Conservation (phyloP, 805 yeast genomes). For the Kodamaea hsintzibuensis region DNA sequence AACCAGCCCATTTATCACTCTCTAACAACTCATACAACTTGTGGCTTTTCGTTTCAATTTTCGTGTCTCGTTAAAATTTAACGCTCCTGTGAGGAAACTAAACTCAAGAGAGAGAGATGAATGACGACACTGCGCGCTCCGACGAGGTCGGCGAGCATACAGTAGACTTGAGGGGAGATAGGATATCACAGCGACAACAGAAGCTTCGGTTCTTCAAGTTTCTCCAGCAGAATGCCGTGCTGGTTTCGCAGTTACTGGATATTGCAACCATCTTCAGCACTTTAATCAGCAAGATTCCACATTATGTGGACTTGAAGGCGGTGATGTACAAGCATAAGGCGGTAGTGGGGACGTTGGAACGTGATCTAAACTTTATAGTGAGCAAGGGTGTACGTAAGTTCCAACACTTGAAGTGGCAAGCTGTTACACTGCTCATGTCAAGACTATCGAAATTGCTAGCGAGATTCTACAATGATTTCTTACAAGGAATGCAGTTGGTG, state of each 20-base stretch:
- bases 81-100: background rate
- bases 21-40: background rate
- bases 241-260: constrained; percentile 20
- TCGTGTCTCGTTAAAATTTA: background rate
- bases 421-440: background rate
- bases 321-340: constrained; percentile 27
- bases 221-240: background rate
- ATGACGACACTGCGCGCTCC: background rate
- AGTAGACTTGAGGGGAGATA: background rate
- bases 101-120: background rate
- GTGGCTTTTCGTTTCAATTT: background rate
- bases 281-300: constrained; percentile 37
- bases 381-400: constrained; percentile 3
- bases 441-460: background rate
- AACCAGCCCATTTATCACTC: constrained; percentile 27
- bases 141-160: background rate
- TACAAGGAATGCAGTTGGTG: constrained; percentile 5
- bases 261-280: constrained; percentile 41
- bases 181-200: constrained; percentile 3
- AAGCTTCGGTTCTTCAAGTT: constrained; percentile 5
- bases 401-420: background rate
- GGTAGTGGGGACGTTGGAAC: constrained; percentile 28
- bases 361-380: constrained; percentile 20
- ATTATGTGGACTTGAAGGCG: constrained; percentile 42
- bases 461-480: constrained; percentile 1